phyloP scores from a whole-genome alignment of 2,329 filamentous ascomycete species.

The Elsinoe batatas region DNA sequence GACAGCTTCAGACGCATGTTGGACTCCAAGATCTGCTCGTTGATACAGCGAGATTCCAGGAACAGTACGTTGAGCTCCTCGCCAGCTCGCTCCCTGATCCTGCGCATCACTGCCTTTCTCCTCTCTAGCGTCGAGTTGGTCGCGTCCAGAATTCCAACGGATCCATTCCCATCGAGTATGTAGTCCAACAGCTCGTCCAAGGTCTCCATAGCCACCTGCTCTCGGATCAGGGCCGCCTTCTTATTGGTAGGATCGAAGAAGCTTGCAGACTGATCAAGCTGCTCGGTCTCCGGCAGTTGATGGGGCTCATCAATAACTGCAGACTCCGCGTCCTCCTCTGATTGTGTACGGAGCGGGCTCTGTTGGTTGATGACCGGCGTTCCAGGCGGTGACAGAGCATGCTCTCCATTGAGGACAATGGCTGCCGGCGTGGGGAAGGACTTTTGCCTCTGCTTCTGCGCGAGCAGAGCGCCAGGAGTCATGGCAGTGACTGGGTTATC shows the following conservation, averaged over 20 bases:
- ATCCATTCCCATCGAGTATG: constrained; percentile 68
- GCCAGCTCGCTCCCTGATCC: constrained; percentile 60
- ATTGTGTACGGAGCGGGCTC: not conserved
- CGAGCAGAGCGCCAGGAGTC: constrained; percentile 18
- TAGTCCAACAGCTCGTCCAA: constrained; percentile 88
- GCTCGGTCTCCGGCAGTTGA: constrained; percentile 13
- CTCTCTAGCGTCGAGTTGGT: constrained; percentile 92
- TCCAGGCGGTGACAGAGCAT: constrained; percentile 28
- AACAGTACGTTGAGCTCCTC: constrained; percentile 83
- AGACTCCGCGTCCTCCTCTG: not conserved
- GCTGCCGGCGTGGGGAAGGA: constrained; percentile 36
- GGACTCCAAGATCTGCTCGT: constrained; percentile 73
- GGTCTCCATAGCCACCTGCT: constrained; percentile 86
- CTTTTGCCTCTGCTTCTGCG: constrained; percentile 19
- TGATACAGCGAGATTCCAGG: constrained; percentile 86
- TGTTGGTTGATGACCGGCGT: constrained; percentile 21
- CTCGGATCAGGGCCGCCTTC: constrained; percentile 69
- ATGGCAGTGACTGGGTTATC: constrained; percentile 14
- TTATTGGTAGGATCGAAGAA: constrained; percentile 93
- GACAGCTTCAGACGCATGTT: constrained; percentile 97
- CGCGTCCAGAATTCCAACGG: constrained; percentile 90
- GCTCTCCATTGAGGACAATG: constrained; percentile 50
- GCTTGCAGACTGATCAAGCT: constrained; percentile 45
- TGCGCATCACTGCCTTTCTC: constrained; percentile 62
- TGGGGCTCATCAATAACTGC: constrained; percentile 13